Conservation (phyloP, 768 basidiomycete species). For the Boletus pseudo-olivaceus region DNA sequence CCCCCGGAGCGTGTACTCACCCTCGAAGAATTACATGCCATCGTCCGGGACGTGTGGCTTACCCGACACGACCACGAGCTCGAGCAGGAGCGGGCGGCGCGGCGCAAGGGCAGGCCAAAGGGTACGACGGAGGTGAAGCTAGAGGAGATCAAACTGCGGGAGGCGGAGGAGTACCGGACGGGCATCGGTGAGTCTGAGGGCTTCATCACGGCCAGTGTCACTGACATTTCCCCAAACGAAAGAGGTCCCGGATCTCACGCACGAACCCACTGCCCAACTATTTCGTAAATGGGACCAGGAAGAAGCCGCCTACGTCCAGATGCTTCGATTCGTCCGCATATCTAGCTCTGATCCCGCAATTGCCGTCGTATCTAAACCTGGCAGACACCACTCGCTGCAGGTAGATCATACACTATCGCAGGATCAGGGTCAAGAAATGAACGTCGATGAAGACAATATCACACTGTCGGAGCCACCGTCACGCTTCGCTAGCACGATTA, state of each 20-base stretch:
- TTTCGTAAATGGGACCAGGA: conserved; percentile 79
- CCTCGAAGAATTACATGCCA: conserved; percentile 60
- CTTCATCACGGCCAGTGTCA: not conserved
- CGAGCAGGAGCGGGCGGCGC: conserved; percentile 52
- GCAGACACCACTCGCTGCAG: conserved; percentile 47
- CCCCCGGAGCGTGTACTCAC: conserved; percentile 56
- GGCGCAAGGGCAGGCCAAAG: conserved; percentile 76
- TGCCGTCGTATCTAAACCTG: conserved; percentile 54
- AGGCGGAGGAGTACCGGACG: conserved; percentile 71
- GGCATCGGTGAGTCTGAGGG: conserved; percentile 62
- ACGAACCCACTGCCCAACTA: conserved; percentile 61
- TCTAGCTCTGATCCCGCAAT: conserved; percentile 49
- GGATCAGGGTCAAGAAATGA: conserved; percentile 25
- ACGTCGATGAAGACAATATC: conserved; percentile 25
- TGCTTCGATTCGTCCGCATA: conserved; percentile 75
- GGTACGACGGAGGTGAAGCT: conserved; percentile 61
- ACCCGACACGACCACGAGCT: conserved; percentile 66
- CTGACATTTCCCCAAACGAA: conserved; percentile 4
- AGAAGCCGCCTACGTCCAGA: conserved; percentile 65
- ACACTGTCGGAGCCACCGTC: conserved; percentile 29
- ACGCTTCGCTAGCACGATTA: conserved; percentile 37
- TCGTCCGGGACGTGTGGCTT: conserved; percentile 69
- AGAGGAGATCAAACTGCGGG: conserved; percentile 67
- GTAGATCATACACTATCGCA: conserved; percentile 3
- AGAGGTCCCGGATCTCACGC: conserved; percentile 82